A percentile compares a stretch with the other conserved stretches of the same genome.
Conservation (phyloP, 805 yeast genomes). For the Candida ovalis region DNA sequence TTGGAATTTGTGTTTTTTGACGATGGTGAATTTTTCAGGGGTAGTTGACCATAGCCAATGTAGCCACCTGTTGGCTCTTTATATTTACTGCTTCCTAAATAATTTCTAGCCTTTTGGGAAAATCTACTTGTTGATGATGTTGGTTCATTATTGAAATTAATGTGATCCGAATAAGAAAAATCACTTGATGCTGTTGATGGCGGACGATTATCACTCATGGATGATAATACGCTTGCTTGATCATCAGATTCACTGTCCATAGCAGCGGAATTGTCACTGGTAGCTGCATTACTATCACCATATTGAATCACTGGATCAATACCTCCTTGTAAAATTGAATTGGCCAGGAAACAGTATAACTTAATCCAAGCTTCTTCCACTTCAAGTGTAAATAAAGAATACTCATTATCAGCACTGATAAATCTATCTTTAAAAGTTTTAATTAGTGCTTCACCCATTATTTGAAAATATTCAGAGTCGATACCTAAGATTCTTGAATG, state of each 20-base stretch:
- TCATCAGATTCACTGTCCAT: constrained; percentile 1
- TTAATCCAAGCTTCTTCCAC: constrained; percentile 70
- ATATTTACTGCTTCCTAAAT: not conserved
- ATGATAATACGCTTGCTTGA: not conserved
- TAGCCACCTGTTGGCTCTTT: not conserved
- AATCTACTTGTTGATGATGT: not conserved
- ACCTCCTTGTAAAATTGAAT: constrained; percentile 60
- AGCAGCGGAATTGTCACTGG: not conserved
- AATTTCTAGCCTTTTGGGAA: constrained; percentile 8
- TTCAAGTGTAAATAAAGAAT: constrained; percentile 48
- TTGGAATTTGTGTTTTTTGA: not conserved
- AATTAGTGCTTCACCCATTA: constrained; percentile 71
- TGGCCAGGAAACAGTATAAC: constrained; percentile 63
- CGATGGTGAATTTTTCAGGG: not conserved
- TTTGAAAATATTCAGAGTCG: constrained; percentile 61
- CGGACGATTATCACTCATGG: not conserved
- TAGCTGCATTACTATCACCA: constrained; percentile 4
- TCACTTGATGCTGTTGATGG: not conserved
- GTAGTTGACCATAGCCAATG: not conserved
- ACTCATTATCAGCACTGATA: constrained; percentile 20
- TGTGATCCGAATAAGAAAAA: not conserved
- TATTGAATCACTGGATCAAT: constrained; percentile 43
- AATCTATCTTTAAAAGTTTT: constrained; percentile 67
- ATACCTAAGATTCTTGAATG: constrained; percentile 75
- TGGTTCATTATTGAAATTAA: not conserved